These are phyloP conservation scores for Botrytis squamosa DNA, from an alignment of 2,329 filamentous ascomycete species.

Conservation along the genomic window DNA sequence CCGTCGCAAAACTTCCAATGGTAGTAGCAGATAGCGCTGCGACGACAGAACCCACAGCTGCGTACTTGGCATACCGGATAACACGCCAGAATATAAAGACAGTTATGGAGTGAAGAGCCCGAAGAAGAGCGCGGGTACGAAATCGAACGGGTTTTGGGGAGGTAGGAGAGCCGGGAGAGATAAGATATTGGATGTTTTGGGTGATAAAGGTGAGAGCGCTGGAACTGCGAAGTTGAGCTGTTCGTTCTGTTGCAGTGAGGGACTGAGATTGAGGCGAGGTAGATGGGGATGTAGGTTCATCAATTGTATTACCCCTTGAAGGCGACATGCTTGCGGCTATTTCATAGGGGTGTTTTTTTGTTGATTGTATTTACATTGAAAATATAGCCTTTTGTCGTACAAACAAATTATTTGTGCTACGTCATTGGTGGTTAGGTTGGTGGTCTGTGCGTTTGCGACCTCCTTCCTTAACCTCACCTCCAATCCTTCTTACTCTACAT, in stretches of 20 bases:
- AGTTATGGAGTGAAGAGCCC: conserved; percentile 35
- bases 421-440: conserved; percentile 7
- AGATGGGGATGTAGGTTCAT: background rate
- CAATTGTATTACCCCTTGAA: conserved; percentile 23
- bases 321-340: conserved; percentile 26
- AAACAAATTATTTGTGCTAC: conserved; percentile 5
- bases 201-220: conserved; percentile 33
- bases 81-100: conserved; percentile 40
- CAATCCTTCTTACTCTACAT: background rate
- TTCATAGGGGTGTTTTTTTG: background rate
- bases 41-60: conserved; percentile 34
- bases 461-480: background rate
- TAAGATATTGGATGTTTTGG: conserved; percentile 36
- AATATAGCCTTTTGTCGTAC: background rate
- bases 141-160: conserved; percentile 33
- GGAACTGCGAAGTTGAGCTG: conserved; percentile 34
- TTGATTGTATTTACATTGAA: background rate
- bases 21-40: conserved; percentile 36
- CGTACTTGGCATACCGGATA: conserved; percentile 39
- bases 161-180: conserved; percentile 31
- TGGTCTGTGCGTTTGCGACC: conserved; percentile 8
- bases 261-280: background rate
- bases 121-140: conserved; percentile 38
- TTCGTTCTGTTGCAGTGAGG: conserved; percentile 30
- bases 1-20: conserved; percentile 35